Conservation (phyloP, 768 basidiomycete species). For the Pluteus cervinus region DNA sequence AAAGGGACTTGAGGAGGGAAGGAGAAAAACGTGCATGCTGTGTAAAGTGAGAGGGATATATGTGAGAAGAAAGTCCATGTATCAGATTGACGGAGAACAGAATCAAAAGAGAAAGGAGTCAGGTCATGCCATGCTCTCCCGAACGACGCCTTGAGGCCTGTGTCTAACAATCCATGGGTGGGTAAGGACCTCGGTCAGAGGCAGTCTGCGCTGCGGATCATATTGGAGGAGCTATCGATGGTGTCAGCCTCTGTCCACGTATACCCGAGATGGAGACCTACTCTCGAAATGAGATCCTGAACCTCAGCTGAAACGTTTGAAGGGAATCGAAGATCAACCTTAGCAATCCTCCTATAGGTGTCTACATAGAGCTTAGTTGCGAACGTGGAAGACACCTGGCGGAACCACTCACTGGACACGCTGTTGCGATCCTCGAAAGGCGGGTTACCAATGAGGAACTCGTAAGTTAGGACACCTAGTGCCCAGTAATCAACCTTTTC, state of each 20-base stretch:
- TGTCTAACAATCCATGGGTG: constrained; percentile 87
- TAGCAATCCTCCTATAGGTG: constrained; percentile 85
- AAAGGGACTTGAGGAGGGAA: too few relatives aligned
- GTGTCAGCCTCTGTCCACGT: background rate
- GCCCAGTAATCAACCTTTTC: constrained; percentile 96
- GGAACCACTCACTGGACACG: constrained; percentile 52
- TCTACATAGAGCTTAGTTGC: constrained; percentile 34
- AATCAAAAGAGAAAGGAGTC: background rate
- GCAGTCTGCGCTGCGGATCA: constrained; percentile 70
- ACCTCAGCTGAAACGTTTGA: constrained; percentile 54
- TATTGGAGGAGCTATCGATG: constrained; percentile 69
- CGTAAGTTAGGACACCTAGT: constrained; percentile 92
- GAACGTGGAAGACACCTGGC: background rate
- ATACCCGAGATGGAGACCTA: constrained; percentile 21
- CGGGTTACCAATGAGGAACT: constrained; percentile 79
- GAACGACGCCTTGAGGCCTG: constrained; percentile 38
- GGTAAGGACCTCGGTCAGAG: constrained; percentile 64
- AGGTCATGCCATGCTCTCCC: constrained; percentile 17
- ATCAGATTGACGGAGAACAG: background rate
- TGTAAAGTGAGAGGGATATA: too few relatives aligned
- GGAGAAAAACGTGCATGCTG: too few relatives aligned
- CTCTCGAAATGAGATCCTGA: constrained; percentile 58
- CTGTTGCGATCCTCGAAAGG: constrained; percentile 83
- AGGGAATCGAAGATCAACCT: constrained; percentile 75
- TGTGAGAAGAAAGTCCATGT: too few relatives aligned